Evolutionary conservation across 2,329 filamentous ascomycete genomes (phyloP).

Genomic region (Fusarium sp.): DNA sequence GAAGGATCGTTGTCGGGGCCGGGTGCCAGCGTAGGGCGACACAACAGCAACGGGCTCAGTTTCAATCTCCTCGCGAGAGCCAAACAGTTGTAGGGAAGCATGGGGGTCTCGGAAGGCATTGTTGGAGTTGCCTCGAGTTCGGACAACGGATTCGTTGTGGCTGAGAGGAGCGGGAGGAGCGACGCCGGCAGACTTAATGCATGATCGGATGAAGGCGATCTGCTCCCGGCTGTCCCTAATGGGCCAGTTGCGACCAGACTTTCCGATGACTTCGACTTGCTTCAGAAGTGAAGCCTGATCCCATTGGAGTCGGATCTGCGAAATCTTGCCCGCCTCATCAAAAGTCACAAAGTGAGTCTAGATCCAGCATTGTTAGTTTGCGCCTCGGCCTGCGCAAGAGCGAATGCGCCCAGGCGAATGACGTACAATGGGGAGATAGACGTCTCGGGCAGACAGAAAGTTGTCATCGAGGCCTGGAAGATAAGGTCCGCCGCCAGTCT

Average conservation of each 20-base stretch:
- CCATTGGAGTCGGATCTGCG: conserved; percentile 91
- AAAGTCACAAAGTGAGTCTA: conserved; percentile 92
- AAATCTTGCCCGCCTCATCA: conserved; percentile 79
- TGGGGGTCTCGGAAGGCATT: conserved; percentile 72
- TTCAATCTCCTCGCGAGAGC: conserved; percentile 72
- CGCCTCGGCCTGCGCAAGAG: background rate
- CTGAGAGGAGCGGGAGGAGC: conserved; percentile 45
- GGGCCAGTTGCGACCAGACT: conserved; percentile 91
- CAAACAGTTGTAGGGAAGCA: conserved; percentile 80
- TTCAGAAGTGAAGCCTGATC: conserved; percentile 94
- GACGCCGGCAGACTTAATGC: conserved; percentile 61
- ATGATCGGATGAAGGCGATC: conserved; percentile 76
- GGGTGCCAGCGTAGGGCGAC: conserved; percentile 69
- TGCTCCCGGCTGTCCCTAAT: conserved; percentile 90
- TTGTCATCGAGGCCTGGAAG: conserved; percentile 93
- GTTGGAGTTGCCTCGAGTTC: conserved; percentile 63
- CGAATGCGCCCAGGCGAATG: background rate
- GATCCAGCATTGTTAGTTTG: conserved; percentile 15
- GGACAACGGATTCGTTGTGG: conserved; percentile 52
- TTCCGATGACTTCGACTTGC: conserved; percentile 92
- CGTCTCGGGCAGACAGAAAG: conserved; percentile 85
- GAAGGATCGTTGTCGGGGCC: conserved; percentile 74
- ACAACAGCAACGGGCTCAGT: conserved; percentile 60
- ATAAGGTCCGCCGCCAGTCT: conserved; percentile 83
- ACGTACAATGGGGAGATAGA: conserved; percentile 83